Evolutionary conservation across 106 monocot species (phyloP).

Genomic region (Apostasia shenzhenica): DNA sequence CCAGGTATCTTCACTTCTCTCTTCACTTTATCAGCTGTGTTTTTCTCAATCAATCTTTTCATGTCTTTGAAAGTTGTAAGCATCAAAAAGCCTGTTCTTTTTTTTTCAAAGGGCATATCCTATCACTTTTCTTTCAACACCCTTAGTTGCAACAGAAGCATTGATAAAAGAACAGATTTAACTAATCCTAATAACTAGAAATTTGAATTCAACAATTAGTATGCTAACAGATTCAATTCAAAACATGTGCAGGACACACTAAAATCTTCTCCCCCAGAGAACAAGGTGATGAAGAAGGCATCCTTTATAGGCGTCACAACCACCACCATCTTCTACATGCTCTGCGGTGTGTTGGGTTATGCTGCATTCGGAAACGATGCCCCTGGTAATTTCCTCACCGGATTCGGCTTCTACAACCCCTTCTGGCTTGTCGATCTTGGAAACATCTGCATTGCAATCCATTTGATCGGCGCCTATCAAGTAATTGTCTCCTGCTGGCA

Average conservation of each 20-base stretch:
- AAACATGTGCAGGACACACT: constrained; percentile 47
- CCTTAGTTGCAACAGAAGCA: too few species aligned
- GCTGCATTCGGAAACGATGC: constrained; percentile 79
- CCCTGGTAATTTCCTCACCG: constrained; percentile 79
- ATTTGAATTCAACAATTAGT: too few species aligned
- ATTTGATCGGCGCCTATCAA: constrained; percentile 78
- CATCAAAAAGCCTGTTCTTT: neutral
- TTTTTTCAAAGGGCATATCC: too few species aligned
- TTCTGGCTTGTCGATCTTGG: constrained; percentile 61
- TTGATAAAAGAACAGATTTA: too few species aligned
- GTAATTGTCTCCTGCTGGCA: constrained; percentile 39
- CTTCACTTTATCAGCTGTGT: neutral
- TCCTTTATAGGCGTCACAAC: constrained; percentile 42
- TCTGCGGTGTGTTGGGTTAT: constrained; percentile 86
- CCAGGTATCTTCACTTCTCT: constrained; percentile 18
- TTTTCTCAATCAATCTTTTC: neutral
- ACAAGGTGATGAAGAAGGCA: constrained; percentile 68
- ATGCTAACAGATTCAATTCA: too few species aligned
- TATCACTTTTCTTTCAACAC: too few species aligned
- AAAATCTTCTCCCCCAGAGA: constrained; percentile 64
- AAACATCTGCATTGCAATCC: constrained; percentile 61
- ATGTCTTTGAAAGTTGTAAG: neutral
- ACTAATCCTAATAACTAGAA: too few species aligned
- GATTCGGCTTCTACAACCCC: constrained; percentile 86
- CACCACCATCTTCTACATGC: constrained; percentile 71